phyloP scores from a whole-genome alignment of 768 basidiomycete species.

The Lactifluus hygrophoroides region DNA sequence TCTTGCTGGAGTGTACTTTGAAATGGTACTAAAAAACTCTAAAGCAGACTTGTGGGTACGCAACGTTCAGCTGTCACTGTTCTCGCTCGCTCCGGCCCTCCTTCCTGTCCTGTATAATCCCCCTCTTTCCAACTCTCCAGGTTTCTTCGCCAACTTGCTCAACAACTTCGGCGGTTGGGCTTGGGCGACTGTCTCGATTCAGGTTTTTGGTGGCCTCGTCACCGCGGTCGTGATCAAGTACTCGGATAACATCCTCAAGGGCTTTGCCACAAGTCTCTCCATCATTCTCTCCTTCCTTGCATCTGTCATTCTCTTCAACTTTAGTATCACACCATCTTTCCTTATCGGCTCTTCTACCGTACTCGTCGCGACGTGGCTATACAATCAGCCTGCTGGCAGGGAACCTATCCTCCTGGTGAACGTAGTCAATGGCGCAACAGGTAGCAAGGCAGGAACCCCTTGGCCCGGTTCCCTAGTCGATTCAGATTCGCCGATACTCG shows the following conservation, averaged over 20 bases:
- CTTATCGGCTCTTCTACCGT: conserved; percentile 81
- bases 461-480: conserved; percentile 39
- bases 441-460: conserved; percentile 28
- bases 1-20: conserved; percentile 88
- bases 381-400: conserved; percentile 63
- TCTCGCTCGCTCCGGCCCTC: conserved; percentile 85
- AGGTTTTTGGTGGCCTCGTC: conserved; percentile 88
- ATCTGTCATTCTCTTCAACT: conserved; percentile 85
- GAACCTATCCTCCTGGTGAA: conserved; percentile 30
- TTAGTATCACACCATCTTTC: conserved; percentile 80
- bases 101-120: conserved; percentile 63
- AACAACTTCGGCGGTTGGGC: conserved; percentile 91
- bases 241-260: conserved; percentile 90
- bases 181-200: conserved; percentile 83
- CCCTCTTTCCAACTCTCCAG: conserved; percentile 34
- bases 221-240: conserved; percentile 98
- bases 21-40: conserved; percentile 84
- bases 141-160: conserved; percentile 55
- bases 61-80: conserved; percentile 82
- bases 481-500: conserved; percentile 49
- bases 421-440: conserved; percentile 26
- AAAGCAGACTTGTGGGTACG: conserved; percentile 84
- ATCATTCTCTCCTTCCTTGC: conserved; percentile 95
- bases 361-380: conserved; percentile 85
- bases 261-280: conserved; percentile 92